phyloP scores from a whole-genome alignment of 768 basidiomycete genomes.

The Steccherinum ochraceum region DNA sequence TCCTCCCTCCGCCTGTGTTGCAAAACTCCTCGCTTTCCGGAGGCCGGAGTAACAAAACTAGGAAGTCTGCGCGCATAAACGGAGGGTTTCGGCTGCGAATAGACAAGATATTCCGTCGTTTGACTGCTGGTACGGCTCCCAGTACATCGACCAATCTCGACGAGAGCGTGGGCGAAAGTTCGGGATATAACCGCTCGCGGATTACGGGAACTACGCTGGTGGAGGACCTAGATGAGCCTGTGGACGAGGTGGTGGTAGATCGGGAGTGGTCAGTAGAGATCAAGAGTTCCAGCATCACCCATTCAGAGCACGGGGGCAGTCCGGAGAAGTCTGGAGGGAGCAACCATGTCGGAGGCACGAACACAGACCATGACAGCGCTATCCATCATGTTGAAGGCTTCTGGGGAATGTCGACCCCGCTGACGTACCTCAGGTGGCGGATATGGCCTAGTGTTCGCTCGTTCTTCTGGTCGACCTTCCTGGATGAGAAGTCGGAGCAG shows the following conservation, averaged over 20 bases:
- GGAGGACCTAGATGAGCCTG: slow-evolving; percentile 33
- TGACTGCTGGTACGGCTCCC: slow-evolving; percentile 29
- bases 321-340: slow-evolving; percentile 47
- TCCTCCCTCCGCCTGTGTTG: slow-evolving; percentile 2
- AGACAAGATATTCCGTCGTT: slow-evolving; percentile 25
- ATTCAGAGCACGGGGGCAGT: slow-evolving; percentile 43
- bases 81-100: slow-evolving; percentile 23
- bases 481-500: slow-evolving; percentile 48
- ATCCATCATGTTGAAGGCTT: slow-evolving; percentile 28
- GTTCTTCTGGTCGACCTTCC: slow-evolving; percentile 57
- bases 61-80: slow-evolving; percentile 19
- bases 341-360: slow-evolving; percentile 29
- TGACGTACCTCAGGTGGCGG: slow-evolving; percentile 50
- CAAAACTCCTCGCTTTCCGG: slow-evolving; percentile 2
- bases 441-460: slow-evolving; percentile 47
- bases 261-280: slow-evolving; percentile 59
- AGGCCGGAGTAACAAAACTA: slow-evolving; percentile 12
- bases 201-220: slow-evolving; percentile 13
- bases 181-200: slow-evolving; percentile 24
- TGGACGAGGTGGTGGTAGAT: slow-evolving; percentile 75
- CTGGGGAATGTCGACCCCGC: slow-evolving; percentile 25
- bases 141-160: slow-evolving; percentile 48
- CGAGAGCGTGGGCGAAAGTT: slow-evolving; percentile 37
- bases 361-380: slow-evolving; percentile 31
- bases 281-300: slow-evolving; percentile 42